phyloP scores from a whole-genome alignment of 345 rosid species.

The Camelina hispida region DNA sequence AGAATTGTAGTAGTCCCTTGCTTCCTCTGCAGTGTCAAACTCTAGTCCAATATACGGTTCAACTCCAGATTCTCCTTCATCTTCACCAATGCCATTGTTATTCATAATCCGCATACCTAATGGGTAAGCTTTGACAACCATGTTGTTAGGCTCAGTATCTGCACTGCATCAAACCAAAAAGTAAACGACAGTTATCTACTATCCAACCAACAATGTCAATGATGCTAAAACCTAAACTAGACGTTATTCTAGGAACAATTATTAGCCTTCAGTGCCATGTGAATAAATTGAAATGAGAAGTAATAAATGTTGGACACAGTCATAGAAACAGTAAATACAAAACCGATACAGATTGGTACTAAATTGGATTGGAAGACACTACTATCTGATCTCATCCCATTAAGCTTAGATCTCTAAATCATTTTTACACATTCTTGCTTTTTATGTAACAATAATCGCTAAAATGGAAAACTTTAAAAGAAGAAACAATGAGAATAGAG shows the following conservation, averaged over 20 bases:
- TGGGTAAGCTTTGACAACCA: constrained; percentile 67
- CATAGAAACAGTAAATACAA: not conserved
- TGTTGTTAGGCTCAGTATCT: constrained; percentile 55
- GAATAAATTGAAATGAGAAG: not conserved
- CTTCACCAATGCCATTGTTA: constrained; percentile 47
- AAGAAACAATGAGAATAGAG: constrained; percentile 15
- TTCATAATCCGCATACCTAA: constrained; percentile 48
- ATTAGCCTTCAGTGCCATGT: constrained; percentile 5
- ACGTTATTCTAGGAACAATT: constrained; percentile 1
- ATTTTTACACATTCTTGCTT: not conserved
- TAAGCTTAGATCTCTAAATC: constrained; percentile 23
- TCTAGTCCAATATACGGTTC: constrained; percentile 79
- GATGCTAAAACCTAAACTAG: constrained; percentile 6
- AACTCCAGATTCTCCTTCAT: constrained; percentile 52
- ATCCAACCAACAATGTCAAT: constrained; percentile 18
- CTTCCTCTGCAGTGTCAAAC: constrained; percentile 79
- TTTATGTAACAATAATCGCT: not conserved
- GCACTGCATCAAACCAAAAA: constrained; percentile 51
- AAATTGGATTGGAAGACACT: not conserved
- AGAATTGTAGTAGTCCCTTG: constrained; percentile 63
- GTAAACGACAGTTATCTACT: constrained; percentile 1
- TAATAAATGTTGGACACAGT: not conserved
- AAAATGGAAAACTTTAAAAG: constrained; percentile 9
- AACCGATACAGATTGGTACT: not conserved
- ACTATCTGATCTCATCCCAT: not conserved